Conservation (phyloP, 164 flowering plant genomes). For the Litsea cubeba region DNA sequence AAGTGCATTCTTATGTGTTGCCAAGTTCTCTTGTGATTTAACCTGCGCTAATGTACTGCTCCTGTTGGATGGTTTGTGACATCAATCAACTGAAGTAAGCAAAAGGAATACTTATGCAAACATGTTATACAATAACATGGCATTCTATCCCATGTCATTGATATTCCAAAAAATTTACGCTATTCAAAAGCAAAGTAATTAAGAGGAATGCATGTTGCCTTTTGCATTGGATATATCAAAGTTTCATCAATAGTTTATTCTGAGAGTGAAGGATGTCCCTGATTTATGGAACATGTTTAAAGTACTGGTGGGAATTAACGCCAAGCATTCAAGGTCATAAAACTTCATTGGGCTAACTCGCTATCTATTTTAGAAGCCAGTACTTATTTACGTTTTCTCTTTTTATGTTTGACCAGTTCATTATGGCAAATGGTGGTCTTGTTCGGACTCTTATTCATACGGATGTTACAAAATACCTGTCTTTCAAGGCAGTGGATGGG, state of each 20-base stretch:
- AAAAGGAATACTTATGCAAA: too few relatives aligned
- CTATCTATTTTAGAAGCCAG: not conserved
- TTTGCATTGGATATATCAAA: not conserved
- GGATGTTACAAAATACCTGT: constrained; percentile 80
- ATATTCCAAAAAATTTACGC: too few relatives aligned
- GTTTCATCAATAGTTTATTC: not conserved
- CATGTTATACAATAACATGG: not conserved
- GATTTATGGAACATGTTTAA: not conserved
- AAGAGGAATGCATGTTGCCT: not conserved
- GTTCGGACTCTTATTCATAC: constrained; percentile 93
- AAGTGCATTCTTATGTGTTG: not conserved
- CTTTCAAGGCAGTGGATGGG: constrained; percentile 92
- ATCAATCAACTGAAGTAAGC: not conserved
- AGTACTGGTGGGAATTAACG: not conserved
- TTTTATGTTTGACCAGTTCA: constrained; percentile 46
- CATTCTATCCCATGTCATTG: not conserved
- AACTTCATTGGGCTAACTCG: not conserved
- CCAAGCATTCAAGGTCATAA: not conserved
- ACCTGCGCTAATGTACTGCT: too few relatives aligned
- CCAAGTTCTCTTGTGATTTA: too few relatives aligned
- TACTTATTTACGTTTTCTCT: too few relatives aligned
- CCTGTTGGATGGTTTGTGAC: not conserved
- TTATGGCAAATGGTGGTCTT: constrained; percentile 92
- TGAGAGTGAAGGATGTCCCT: not conserved
- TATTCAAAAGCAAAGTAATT: too few relatives aligned